Base-by-base conservation (phyloP, 2,329 filamentous ascomycete genomes). In the Chrysoporthe deuterocubensis region DNA sequence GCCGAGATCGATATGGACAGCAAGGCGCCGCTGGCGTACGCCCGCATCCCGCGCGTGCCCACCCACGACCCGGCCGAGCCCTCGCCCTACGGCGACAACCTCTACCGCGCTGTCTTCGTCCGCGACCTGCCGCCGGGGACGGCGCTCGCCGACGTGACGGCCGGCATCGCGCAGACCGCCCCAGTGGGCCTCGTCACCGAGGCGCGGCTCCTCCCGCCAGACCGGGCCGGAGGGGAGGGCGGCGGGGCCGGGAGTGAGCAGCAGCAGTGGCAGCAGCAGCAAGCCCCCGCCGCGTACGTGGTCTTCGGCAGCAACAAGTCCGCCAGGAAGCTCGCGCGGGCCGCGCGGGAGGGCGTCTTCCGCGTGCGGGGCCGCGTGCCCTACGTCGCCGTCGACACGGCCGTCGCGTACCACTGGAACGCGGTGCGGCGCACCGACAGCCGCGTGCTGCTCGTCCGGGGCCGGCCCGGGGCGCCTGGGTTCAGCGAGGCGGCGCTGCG, bases 281-380 rank as follows among this genome's bases (percentile, higher is more conserved):
- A n/a, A n/a, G n/a, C n/a, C n/a, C n/a, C n/a, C n/a, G n/a, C 16
- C 16, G 57, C 64, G 2, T 46, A 65, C 34, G 37, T 54, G 16
- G 34, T 65, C 32, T 65, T 60, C 37, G 54, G 56, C 54, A 48
- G 44, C 52, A 32, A 57, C 6, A 34, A 64, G 26, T 50, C 62
- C 21, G 26, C 52, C 7, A 44, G 43, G 3, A 56, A 37, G 21
- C 62, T 65, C n/a, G 40, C 9, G 32, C 34, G 8, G 5, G 40
- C 34, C 50, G 59, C 54, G 18, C 16, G 50, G 9, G 48, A 58
- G 1, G 4, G n/a, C 0, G 2, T 21, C 11, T 58, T 57, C 50
- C 32, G 21, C 18, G 42, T 58, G 3, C 21, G 4, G 1, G 58
- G 64, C 58, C 3, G 13, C 13, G 4, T 32, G 48, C 58, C 42